These are phyloP conservation scores for Penicillium goetzii DNA, from an alignment of 495 filamentous ascomycete species.

Conservation along the genomic window DNA sequence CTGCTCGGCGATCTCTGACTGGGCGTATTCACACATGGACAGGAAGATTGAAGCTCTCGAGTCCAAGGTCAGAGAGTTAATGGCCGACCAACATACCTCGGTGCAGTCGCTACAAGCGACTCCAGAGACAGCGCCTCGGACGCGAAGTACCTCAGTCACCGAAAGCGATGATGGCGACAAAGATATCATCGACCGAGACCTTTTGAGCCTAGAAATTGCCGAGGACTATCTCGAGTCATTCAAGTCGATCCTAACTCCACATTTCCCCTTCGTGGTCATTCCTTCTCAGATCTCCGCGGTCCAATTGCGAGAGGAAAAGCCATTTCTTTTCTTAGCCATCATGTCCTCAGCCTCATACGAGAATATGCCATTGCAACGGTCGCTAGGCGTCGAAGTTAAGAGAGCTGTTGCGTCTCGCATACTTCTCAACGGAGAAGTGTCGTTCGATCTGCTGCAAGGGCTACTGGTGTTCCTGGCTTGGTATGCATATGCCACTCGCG, in stretches of 20 bases:
- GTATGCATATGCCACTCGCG: slow-evolving; percentile 21
- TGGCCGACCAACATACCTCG: slow-evolving; percentile 8
- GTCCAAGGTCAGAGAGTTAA: slow-evolving; percentile 24
- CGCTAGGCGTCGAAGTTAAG: slow-evolving; percentile 42
- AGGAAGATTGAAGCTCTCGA: slow-evolving; percentile 33
- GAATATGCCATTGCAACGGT: slow-evolving; percentile 42
- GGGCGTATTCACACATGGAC: neutral
- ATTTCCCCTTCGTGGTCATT: slow-evolving; percentile 44
- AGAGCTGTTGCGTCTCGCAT: slow-evolving; percentile 45
- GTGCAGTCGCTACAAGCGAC: neutral
- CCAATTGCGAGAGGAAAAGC: slow-evolving; percentile 29
- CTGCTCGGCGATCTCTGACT: too few species aligned
- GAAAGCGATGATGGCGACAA: slow-evolving; percentile 25
- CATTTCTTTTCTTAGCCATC: slow-evolving; percentile 40
- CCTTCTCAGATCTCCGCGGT: slow-evolving; percentile 17
- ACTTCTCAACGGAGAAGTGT: slow-evolving; percentile 49
- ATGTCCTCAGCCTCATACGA: slow-evolving; percentile 45
- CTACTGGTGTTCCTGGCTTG: slow-evolving; percentile 51
- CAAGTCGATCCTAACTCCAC: slow-evolving; percentile 22
- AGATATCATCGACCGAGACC: slow-evolving; percentile 28
- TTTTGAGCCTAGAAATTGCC: slow-evolving; percentile 22
- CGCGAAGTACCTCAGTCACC: neutral
- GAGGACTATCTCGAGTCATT: slow-evolving; percentile 33
- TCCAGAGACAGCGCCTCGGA: neutral
- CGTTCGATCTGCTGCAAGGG: slow-evolving; percentile 53